phyloP scores from a whole-genome alignment of 176 grass and related monocot species.

The Phragmites australis region DNA sequence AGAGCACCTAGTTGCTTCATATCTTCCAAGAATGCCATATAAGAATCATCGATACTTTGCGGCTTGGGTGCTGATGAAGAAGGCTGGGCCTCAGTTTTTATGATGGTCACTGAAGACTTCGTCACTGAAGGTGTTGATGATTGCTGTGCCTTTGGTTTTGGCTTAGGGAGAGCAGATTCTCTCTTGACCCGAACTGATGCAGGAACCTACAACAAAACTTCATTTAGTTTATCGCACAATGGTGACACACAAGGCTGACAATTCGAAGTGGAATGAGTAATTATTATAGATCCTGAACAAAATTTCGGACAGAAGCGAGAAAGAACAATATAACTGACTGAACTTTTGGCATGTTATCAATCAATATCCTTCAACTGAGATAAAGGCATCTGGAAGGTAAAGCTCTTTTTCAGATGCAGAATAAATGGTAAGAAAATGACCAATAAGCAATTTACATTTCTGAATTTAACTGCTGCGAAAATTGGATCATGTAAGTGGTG shows the following conservation, averaged over 20 bases:
- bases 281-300: background rate
- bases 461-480: background rate
- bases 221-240: background rate
- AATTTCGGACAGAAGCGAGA: background rate
- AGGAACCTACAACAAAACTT: constrained; percentile 66
- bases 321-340: background rate
- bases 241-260: background rate
- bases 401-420: background rate
- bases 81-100: constrained; percentile 51
- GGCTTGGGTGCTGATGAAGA: constrained; percentile 52
- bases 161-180: constrained; percentile 76
- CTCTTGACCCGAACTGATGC: constrained; percentile 94
- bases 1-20: constrained; percentile 91
- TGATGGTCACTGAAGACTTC: constrained; percentile 40
- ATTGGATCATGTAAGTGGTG: background rate
- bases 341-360: background rate
- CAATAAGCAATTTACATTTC: constrained; percentile 3
- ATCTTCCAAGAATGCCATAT: constrained; percentile 97
- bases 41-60: constrained; percentile 92
- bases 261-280: background rate
- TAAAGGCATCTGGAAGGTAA: background rate
- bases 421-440: background rate
- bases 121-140: constrained; percentile 34
- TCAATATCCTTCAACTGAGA: background rate
- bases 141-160: constrained; percentile 72